Percentiles rank a stretch among this genome's conserved stretches.
These are phyloP conservation scores for Sonneratia caseolaris DNA, from an alignment of 345 rosid species.

Conservation along the genomic window DNA sequence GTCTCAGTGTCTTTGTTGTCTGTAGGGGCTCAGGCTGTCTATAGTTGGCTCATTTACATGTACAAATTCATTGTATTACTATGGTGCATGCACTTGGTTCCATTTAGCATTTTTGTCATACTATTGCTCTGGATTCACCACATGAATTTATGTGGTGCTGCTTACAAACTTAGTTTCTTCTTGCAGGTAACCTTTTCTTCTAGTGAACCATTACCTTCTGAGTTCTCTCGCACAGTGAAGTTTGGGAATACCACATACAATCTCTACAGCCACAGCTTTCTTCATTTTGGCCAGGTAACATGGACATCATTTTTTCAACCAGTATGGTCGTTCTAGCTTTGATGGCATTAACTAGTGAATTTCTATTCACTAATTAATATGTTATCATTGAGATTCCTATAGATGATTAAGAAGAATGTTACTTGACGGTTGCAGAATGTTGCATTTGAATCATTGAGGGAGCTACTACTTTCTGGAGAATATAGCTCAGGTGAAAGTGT, in stretches of 20 bases:
- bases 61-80: not conserved
- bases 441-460: slow-evolving; percentile 61
- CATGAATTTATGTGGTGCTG: not conserved
- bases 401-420: slow-evolving; percentile 2
- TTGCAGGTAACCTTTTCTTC: slow-evolving; percentile 80
- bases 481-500: slow-evolving; percentile 30
- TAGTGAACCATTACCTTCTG: slow-evolving; percentile 53
- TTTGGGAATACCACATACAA: slow-evolving; percentile 56
- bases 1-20: not conserved
- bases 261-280: slow-evolving; percentile 89
- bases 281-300: slow-evolving; percentile 79
- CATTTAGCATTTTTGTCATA: not conserved
- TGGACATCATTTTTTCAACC: not conserved
- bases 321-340: not conserved
- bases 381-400: not conserved
- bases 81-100: not conserved
- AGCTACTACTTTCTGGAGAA: slow-evolving; percentile 40
- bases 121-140: not conserved
- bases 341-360: not conserved
- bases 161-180: not conserved
- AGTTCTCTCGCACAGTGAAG: slow-evolving; percentile 44
- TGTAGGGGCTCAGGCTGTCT: not conserved
- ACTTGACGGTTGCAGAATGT: slow-evolving; percentile 41
- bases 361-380: not conserved
- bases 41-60: not conserved